Evolutionary conservation across 78 protist species (phyloP).

Genomic region (Dictyostelium firmibasis): DNA sequence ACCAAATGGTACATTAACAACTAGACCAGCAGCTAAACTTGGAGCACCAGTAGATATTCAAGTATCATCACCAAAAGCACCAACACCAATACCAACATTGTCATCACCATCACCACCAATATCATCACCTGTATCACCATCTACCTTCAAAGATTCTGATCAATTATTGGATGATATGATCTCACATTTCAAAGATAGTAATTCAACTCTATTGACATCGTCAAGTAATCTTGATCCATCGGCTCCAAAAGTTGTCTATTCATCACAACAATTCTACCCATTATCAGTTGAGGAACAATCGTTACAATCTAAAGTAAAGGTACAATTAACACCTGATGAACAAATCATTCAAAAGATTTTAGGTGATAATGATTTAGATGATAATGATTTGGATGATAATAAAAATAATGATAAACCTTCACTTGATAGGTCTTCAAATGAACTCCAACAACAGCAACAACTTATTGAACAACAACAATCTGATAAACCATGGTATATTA

Average conservation of each 20-base stretch:
- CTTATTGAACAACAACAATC: not conserved
- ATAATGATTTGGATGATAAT: not conserved
- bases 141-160: not conserved
- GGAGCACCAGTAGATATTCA: constrained; percentile 59
- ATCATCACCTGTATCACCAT: constrained; percentile 20
- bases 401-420: not conserved
- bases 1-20: constrained; percentile 24
- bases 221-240: not conserved
- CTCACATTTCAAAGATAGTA: constrained; percentile 20
- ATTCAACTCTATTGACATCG: not conserved
- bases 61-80: constrained; percentile 63
- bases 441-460: not conserved
- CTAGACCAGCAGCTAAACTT: constrained; percentile 37
- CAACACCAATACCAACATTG: constrained; percentile 68
- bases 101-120: constrained; percentile 26
- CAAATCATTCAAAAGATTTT: constrained; percentile 24
- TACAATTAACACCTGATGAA: constrained; percentile 6
- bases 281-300: constrained; percentile 56
- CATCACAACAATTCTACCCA: constrained; percentile 53
- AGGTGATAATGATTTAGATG: constrained; percentile 53
- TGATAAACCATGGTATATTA: constrained; percentile 63
- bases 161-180: constrained; percentile 71
- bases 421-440: not conserved
- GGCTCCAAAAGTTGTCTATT: not conserved
- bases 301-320: not conserved